A percentile compares a stretch with the other conserved stretches of the same genome.
phyloP scores from a whole-genome alignment of 768 basidiomycete species.

The Grammothele lineata region DNA sequence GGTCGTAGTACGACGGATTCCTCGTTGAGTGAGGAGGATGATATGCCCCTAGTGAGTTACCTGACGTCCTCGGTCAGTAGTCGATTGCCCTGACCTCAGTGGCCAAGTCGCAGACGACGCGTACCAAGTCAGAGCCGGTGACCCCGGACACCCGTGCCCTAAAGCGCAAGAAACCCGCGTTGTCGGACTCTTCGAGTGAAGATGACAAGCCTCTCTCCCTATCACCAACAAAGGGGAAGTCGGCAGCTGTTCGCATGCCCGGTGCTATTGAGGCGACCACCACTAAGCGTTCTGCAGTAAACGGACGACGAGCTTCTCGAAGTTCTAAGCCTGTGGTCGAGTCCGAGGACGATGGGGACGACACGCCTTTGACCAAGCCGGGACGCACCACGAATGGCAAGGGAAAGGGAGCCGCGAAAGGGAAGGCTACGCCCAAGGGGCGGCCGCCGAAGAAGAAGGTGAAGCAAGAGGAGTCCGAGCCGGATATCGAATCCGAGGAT shows the following conservation, averaged over 20 bases:
- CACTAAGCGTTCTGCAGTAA: constrained; percentile 21
- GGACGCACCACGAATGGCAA: constrained; percentile 43
- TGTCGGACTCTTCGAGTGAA: constrained; percentile 59
- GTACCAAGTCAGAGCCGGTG: constrained; percentile 38
- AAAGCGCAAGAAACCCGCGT: constrained; percentile 61
- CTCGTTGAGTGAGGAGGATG: constrained; percentile 67
- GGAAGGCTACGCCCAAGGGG: constrained; percentile 39
- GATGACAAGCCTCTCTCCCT: constrained; percentile 72
- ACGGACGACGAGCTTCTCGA: constrained; percentile 36
- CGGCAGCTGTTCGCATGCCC: constrained; percentile 37
- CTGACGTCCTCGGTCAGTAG: neutral
- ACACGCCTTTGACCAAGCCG: constrained; percentile 40
- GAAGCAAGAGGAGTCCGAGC: constrained; percentile 26
- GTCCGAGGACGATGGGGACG: constrained; percentile 29
- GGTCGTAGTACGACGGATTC: constrained; percentile 37
- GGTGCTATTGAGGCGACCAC: constrained; percentile 39
- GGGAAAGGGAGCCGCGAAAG: constrained; percentile 48
- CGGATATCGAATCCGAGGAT: constrained; percentile 25
- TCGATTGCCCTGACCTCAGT: constrained; percentile 19
- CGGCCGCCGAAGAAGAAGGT: constrained; percentile 10
- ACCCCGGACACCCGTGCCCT: constrained; percentile 26
- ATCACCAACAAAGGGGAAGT: constrained; percentile 54
- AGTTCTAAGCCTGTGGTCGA: constrained; percentile 29
- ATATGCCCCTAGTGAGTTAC: constrained; percentile 62
- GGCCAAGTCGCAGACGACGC: constrained; percentile 52